A percentile compares a stretch with the other conserved stretches of the same genome.
These are phyloP conservation scores for Epichloe bromicola DNA, from an alignment of 2,329 filamentous ascomycete genomes.

Conservation along the genomic window DNA sequence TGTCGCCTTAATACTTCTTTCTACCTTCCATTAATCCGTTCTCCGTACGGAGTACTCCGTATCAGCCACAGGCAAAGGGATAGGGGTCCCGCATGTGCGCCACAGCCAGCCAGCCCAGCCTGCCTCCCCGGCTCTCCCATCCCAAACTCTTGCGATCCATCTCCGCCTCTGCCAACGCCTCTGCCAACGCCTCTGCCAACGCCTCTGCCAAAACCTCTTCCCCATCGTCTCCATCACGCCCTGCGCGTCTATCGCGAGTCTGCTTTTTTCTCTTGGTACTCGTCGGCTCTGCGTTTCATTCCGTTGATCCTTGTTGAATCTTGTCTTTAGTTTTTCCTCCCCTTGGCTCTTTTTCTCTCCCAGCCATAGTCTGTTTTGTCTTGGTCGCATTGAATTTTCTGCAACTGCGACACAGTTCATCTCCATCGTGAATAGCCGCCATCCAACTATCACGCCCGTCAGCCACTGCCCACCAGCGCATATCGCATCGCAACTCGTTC, in stretches of 20 bases:
- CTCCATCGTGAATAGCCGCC: background rate
- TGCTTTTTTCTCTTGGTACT: background rate
- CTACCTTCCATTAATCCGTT: too few relatives aligned
- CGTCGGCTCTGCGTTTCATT: background rate
- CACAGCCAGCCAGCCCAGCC: too few relatives aligned
- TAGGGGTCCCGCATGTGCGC: too few relatives aligned
- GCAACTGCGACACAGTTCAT: background rate
- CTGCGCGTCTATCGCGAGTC: background rate
- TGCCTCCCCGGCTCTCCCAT: background rate
- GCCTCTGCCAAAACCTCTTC: background rate
- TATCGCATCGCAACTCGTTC: background rate
- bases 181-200: background rate
- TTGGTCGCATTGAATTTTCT: background rate
- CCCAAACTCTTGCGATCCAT: background rate
- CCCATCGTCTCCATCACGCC: background rate
- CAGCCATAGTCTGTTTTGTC: background rate
- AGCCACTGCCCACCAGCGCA: background rate
- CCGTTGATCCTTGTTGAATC: background rate
- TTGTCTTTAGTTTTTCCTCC: background rate
- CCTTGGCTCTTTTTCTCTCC: background rate
- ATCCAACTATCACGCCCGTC: background rate
- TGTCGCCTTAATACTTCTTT: too few relatives aligned
- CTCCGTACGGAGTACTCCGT: too few relatives aligned
- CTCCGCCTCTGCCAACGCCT: background rate
- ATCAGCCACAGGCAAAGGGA: too few relatives aligned